Percentiles rank a stretch among this genome's conserved stretches.
These are phyloP conservation scores for Murraya koenigii DNA, from an alignment of 345 rosid genomes.

Conservation along the genomic window DNA sequence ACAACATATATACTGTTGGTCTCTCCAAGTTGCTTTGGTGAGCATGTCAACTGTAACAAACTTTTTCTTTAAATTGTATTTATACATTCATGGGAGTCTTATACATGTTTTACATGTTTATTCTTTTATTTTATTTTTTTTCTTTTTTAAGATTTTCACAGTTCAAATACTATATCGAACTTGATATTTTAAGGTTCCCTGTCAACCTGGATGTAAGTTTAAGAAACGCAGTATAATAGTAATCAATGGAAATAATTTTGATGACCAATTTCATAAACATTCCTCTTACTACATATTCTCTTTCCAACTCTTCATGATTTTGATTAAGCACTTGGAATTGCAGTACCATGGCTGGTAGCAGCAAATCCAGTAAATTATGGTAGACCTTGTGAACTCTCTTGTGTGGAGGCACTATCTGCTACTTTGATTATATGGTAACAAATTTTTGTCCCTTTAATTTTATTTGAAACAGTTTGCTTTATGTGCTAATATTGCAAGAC, in stretches of 20 bases:
- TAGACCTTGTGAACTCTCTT: constrained; percentile 87
- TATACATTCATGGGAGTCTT: background rate
- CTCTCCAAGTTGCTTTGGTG: background rate
- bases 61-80: background rate
- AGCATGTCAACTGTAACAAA: background rate
- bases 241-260: background rate
- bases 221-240: background rate
- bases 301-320: background rate
- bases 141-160: background rate
- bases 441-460: background rate
- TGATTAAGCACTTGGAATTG: constrained; percentile 21
- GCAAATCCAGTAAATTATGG: constrained; percentile 99
- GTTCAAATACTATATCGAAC: background rate
- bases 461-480: background rate
- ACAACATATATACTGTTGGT: background rate
- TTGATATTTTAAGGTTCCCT: background rate
- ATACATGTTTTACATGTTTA: background rate
- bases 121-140: background rate
- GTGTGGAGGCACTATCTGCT: constrained; percentile 96
- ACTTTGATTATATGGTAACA: constrained; percentile 81
- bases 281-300: background rate
- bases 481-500: background rate
- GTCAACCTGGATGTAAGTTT: background rate
- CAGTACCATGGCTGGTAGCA: constrained; percentile 99
- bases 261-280: background rate